Base-by-base conservation (phyloP, 1,284 basidiomycete species). In the Sporisorium reilianum region DNA sequence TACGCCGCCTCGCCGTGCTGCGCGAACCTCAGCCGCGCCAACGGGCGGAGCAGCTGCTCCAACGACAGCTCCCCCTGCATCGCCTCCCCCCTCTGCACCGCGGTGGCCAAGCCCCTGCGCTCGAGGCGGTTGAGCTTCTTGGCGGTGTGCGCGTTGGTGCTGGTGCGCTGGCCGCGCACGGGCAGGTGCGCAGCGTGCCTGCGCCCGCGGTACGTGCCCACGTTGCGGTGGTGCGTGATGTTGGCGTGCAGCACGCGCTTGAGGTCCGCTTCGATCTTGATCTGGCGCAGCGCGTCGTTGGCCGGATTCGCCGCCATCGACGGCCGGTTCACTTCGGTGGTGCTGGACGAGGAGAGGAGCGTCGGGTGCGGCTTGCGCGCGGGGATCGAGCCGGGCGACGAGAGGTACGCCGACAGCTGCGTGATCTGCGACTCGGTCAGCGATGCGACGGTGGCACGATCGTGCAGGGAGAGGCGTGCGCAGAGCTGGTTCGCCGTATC, bases 161-260 rank as follows among this genome's bases (percentile, higher is more conserved):
- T 90, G 5, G 94, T 96, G 69, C 91, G 91, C 86, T 96, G 94
- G 55, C 94, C 94, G 81, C 94, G 88, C 64, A 96, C 94, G 0
- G 94, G 94, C 42, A 95, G 85, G 67, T 91, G 90, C 90, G 93
- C 92, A 2, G 93, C 93, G 82, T 96, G 94, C 82, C 94, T 87
- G 86, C 90, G 89, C 36, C 94, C 94, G 59, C 91, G 90, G 84
- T 95, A 94, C 78, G 90, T 93, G 51, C 94, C 94, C 85, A 96
- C 93, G 88, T 91, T 91, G 69, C 93, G 88, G 85, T 94, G 91
- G 85, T 95, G 94, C 10, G 90, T 90, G 85, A 96, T 94, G 83
- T 95, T 94, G 82, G 94, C 93, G 85, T 89, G 88, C 75, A 94
- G 87, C 81, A 92, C 89, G 70, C 92, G 88, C 80, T 88, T 89